phyloP scores from a whole-genome alignment of 306 rosid genomes.

The Rosa persica region DNA sequence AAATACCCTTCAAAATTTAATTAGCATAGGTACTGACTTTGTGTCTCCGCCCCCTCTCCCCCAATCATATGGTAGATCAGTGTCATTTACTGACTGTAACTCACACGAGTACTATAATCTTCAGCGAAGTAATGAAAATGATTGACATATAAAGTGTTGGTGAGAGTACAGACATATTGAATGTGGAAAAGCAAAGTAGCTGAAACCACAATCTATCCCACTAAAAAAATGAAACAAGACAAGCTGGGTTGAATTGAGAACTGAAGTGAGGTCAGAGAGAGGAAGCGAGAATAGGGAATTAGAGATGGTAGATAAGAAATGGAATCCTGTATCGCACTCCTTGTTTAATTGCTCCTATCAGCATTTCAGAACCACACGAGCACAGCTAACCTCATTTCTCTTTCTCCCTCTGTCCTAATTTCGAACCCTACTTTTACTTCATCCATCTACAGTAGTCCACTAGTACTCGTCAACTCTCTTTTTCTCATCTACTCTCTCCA shows the following conservation, averaged over 20 bases:
- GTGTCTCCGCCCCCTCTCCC: no score
- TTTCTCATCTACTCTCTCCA: background rate
- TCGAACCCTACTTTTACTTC: background rate
- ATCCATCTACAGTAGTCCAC: background rate
- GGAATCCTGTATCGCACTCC: background rate
- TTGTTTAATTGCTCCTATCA: conserved; percentile 4
- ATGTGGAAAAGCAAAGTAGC: background rate
- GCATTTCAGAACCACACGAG: conserved; percentile 37
- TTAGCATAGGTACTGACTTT: no score
- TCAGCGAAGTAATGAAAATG: background rate
- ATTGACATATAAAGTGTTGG: background rate
- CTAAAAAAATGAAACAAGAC: background rate
- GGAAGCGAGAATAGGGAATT: background rate
- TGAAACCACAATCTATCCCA: background rate
- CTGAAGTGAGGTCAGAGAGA: background rate
- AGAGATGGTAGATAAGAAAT: conserved; percentile 16
- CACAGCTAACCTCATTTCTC: conserved; percentile 29
- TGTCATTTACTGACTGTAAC: no score
- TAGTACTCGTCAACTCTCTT: background rate
- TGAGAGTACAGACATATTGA: background rate
- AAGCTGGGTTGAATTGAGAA: background rate
- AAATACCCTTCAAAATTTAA: no score
- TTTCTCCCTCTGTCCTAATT: background rate
- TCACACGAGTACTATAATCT: no score
- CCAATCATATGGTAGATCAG: no score